Evolutionary conservation across 805 yeast genomes (phyloP), one percentile per base, ranked within the genome.

Genomic region (Pachysolen tannophilus): DNA sequence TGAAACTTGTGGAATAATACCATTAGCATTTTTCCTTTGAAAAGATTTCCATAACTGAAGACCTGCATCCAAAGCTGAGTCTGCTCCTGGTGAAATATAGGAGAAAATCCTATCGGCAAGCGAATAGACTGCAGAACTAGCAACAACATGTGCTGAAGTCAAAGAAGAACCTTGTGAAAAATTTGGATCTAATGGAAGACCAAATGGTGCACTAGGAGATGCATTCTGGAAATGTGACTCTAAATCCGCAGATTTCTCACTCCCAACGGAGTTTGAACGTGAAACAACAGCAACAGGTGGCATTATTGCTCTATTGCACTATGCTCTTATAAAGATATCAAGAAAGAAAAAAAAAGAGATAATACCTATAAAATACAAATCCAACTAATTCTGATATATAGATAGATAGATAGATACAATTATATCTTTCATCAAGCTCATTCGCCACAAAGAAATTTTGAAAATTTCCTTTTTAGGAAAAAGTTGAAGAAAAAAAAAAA

Each of bases 61-160:
- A 32, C 74, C 67, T n/a, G 65, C 54, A 53, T 81, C 85, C 33
- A 84, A 60, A 31, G 73, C 63, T 45, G 75, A 69, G 4, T 73
- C 67, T 36, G 75, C 72, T n/a, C 76, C 78, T 28, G 75, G 63
- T 10, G 86, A 68, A 44, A 78, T 77, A 58, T 81, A 88, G 40
- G 79, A 69, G 61, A 84, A 84, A 42, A 82, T 65, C 43, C 70
- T 67, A 40, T 67, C 55, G 28, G 67, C 65, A 38, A 67, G 50
- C 41, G 71, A 52, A 49, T 75, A 78, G n/a, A n/a, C n/a, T 20
- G 78, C 52, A 5, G 80, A 65, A 37, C 79, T 72, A 37, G 66
- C 58, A 41, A 78, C 63, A 23, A 77, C 59, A 32, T 75, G 67
- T 32, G 63, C 60, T 10, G 83, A 75, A 17, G 79, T 65, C 17